A percentile compares a stretch with the other conserved stretches of the same genome.
These are phyloP conservation scores for Pythium guiyangense DNA, from an alignment of 352 stramenopile genomes.

Conservation along the genomic window DNA sequence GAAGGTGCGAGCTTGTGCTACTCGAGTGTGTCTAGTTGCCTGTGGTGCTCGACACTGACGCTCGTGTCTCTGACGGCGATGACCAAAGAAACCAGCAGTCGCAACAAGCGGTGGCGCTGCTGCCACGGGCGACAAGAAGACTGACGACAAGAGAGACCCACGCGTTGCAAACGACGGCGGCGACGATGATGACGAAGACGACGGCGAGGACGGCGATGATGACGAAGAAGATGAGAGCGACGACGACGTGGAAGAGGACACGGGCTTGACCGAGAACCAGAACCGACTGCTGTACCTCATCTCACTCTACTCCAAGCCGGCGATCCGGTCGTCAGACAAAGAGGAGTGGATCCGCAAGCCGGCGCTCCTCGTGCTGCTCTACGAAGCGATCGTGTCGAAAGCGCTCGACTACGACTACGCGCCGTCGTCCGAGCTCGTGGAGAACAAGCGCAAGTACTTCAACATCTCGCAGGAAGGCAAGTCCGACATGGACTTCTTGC, in stretches of 20 bases:
- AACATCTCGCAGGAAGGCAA: constrained; percentile 97
- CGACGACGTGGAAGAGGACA: constrained; percentile 74
- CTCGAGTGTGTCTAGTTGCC: too few species aligned
- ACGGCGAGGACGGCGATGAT: constrained; percentile 22
- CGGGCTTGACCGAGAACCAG: constrained; percentile 95
- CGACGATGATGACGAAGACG: constrained; percentile 33
- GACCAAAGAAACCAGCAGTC: background rate
- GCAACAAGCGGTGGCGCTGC: constrained; percentile 2
- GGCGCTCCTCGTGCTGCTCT: constrained; percentile 94
- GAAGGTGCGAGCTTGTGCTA: too few species aligned
- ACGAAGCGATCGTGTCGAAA: constrained; percentile 96
- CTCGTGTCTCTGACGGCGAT: background rate
- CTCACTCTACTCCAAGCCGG: constrained; percentile 93
- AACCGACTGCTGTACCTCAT: constrained; percentile 97
- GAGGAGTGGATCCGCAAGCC: constrained; percentile 96
- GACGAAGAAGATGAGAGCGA: constrained; percentile 51
- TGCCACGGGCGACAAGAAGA: background rate
- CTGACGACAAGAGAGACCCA: constrained; percentile 22
- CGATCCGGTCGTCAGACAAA: constrained; percentile 87
- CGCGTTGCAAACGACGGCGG: constrained; percentile 18
- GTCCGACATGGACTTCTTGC: constrained; percentile 95
- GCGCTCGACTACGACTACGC: constrained; percentile 98
- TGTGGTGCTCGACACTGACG: background rate
- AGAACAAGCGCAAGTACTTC: constrained; percentile 93
- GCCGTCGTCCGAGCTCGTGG: constrained; percentile 91